Evolutionary conservation across 305 asterid genomes (phyloP), one percentile per base, ranked within the genome.

Genomic region (Fraxinus sp.): DNA sequence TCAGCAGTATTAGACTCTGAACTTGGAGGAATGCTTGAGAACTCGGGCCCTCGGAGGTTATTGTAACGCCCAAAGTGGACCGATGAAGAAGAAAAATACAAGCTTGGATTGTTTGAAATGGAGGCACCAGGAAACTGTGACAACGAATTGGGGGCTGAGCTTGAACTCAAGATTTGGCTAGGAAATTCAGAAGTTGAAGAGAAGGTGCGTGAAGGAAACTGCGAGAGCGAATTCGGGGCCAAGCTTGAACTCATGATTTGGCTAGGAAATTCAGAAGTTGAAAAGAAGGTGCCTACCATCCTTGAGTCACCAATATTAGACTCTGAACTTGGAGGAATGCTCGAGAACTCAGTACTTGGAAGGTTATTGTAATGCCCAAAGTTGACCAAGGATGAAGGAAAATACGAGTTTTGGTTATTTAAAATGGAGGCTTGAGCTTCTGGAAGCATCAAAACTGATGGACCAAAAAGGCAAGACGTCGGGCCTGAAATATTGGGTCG

Each of bases 61-160:
- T 9, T 24, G 33, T 22, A 64, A 20, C 22, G 22, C 33, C 72
- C 72, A 20, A 20, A 24, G 6, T 20, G 72, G 72, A 20, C 14
- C 1, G 73, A 80, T 16, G 35, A 28, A 52, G 49, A 64, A 30
- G 26, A 46, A 33, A 52, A 70, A 68, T 71, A 80, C 30, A 20
- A 30, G 72, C 83, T 80, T 52, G 7, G 57, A 13, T 35, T 73
- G 74, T 33, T 46, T 32, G 20, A 20, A 35, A 24, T 33, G 32
- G 68, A 57, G 28, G 68, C 28, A 57, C 84, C 78, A 18, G 77
- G 81, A 36, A 82, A 80, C 28, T 33, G 74, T 36, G 62, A 52
- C 59, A n/a, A 28, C 1, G 57, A 71, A 28, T 46, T 46, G 20
- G 83, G 72, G 32, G 74, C 11, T 0, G 5, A 41, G 52, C 4